A percentile compares a stretch with the other conserved stretches of the same genome.
Evolutionary conservation across 371 early-diverging fungal species (phyloP).

Genomic region (Mortierella sp.): DNA sequence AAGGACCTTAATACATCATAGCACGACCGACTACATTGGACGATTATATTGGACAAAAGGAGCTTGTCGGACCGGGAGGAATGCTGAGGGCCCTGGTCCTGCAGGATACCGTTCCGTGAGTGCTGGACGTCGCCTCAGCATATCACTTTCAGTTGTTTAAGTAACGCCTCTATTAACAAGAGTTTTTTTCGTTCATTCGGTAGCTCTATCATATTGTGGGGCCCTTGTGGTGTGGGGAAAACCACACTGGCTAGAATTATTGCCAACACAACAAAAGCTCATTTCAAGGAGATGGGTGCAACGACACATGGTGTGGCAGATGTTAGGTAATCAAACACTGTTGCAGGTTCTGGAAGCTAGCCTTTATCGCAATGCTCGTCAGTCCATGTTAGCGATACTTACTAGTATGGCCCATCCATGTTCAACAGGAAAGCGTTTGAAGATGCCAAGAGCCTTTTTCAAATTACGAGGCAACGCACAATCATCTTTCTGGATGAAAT

Average conservation of each 20-base stretch:
- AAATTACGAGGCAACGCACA: constrained; percentile 70
- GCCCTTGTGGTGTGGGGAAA: constrained; percentile 90
- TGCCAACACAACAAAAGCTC: constrained; percentile 69
- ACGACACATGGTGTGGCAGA: constrained; percentile 77
- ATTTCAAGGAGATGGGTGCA: constrained; percentile 80
- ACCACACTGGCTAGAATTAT: constrained; percentile 84
- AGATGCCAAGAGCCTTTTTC: constrained; percentile 70
- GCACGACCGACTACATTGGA: constrained; percentile 75
- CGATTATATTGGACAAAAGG: constrained; percentile 81
- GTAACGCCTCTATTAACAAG: no score
- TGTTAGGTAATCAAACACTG: constrained; percentile 60
- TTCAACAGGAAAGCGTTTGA: constrained; percentile 72
- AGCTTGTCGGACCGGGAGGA: constrained; percentile 72
- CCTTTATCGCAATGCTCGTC: no score
- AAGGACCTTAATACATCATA: not conserved
- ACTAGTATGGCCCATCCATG: not conserved
- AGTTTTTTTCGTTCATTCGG: not conserved
- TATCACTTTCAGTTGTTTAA: no score
- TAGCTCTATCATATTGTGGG: constrained; percentile 73
- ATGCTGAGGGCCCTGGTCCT: constrained; percentile 72
- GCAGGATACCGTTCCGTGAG: constrained; percentile 73
- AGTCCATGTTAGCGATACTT: no score
- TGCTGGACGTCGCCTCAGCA: no score
- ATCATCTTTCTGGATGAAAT: constrained; percentile 91
- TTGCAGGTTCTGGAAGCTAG: no score